Percentiles rank a stretch among this genome's conserved stretches.
Conservation (phyloP, 192 early-diverging fungal genomes). For the Coemansia sp. region DNA sequence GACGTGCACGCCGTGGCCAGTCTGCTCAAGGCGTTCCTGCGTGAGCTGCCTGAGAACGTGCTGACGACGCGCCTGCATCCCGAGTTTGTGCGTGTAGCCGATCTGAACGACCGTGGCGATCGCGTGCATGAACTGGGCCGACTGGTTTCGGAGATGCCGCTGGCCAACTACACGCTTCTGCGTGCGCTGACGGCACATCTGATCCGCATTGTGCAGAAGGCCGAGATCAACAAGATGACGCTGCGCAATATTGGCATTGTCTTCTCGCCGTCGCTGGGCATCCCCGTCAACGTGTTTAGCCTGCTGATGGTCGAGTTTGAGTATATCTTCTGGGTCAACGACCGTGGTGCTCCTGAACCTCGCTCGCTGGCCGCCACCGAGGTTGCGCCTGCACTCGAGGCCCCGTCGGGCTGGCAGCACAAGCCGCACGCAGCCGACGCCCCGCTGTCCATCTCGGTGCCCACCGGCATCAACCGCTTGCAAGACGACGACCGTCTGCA, state of each 20-base stretch:
- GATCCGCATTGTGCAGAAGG: constrained; percentile 79
- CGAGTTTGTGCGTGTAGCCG: constrained; percentile 81
- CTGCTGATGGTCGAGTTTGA: constrained; percentile 89
- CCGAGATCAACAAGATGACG: constrained; percentile 90
- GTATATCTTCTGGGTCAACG: constrained; percentile 75
- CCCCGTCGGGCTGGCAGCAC: neutral
- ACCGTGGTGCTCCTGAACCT: constrained; percentile 57
- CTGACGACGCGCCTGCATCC: constrained; percentile 83
- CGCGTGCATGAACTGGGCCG: constrained; percentile 78
- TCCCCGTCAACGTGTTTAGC: constrained; percentile 91
- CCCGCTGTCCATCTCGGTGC: constrained; percentile 26
- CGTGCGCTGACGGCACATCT: constrained; percentile 86
- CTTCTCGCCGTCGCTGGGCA: constrained; percentile 90
- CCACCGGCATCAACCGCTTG: constrained; percentile 25
- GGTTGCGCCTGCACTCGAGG: neutral
- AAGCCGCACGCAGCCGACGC: neutral
- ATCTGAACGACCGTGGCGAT: constrained; percentile 74
- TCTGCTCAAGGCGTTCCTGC: constrained; percentile 85
- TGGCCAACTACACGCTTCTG: constrained; percentile 87
- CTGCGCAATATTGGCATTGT: constrained; percentile 94
- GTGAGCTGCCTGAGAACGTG: constrained; percentile 84
- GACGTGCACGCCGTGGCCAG: constrained; percentile 95
- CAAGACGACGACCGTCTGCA: constrained; percentile 5
- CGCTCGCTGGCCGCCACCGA: constrained; percentile 8
- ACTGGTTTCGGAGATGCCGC: constrained; percentile 72